Conservation (phyloP, 108 stramenopile species). For the Cyclotella kingstonii region DNA sequence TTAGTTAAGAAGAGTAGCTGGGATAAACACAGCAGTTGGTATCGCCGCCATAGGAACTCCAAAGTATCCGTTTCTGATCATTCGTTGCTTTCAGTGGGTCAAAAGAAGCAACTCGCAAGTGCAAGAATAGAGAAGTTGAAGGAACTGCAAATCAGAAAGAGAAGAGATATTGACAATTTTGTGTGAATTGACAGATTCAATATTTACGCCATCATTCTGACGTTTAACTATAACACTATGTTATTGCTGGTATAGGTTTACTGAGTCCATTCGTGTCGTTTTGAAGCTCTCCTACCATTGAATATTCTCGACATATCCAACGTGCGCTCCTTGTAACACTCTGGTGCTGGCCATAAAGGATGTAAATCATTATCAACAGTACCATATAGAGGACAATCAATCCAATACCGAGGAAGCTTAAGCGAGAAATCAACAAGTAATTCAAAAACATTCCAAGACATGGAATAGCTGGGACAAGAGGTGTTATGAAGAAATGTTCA, state of each 20-base stretch:
- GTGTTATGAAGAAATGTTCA: conserved; percentile 57
- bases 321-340: conserved; percentile 28
- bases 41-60: conserved; percentile 67
- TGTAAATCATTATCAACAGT: conserved; percentile 47
- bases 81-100: conserved; percentile 7
- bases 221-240: too few relatives aligned
- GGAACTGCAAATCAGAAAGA: conserved; percentile 12
- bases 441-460: conserved; percentile 80
- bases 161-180: not conserved
- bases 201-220: not conserved
- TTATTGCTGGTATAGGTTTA: not conserved
- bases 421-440: conserved; percentile 82
- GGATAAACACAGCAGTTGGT: conserved; percentile 64
- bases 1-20: conserved; percentile 32
- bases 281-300: conserved; percentile 17
- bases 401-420: conserved; percentile 57
- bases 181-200: not conserved
- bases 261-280: not conserved
- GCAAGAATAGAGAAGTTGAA: conserved; percentile 24
- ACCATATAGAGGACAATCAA: conserved; percentile 56
- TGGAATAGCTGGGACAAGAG: conserved; percentile 45
- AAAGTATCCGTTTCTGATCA: not conserved
- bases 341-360: conserved; percentile 44
- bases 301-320: conserved; percentile 20
- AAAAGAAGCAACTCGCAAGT: conserved; percentile 32